These are phyloP conservation scores for Salix suchowensis DNA, from an alignment of 345 rosid species.

Conservation along the genomic window DNA sequence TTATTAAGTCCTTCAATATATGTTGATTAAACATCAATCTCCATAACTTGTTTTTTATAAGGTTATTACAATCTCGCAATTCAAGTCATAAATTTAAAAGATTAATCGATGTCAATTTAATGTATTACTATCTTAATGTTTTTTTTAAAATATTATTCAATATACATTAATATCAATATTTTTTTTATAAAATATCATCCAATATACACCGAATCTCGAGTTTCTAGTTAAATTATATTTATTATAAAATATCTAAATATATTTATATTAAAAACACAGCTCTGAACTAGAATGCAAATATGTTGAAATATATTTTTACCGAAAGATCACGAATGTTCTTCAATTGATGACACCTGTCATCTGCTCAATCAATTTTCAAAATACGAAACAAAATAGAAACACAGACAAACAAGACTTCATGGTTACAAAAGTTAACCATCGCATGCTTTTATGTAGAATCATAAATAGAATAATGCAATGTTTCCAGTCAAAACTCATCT, in stretches of 20 bases:
- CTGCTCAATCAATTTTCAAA: background rate
- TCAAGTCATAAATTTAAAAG: rapidly evolving
- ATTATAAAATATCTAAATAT: too few relatives aligned
- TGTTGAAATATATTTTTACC: background rate
- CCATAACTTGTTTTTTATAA: too few relatives aligned
- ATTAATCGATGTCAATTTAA: rapidly evolving
- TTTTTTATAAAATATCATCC: too few relatives aligned
- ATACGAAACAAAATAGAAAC: background rate
- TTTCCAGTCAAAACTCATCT: background rate
- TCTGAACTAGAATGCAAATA: too few relatives aligned
- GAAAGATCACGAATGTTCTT: background rate
- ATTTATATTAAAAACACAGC: too few relatives aligned
- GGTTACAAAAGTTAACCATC: background rate
- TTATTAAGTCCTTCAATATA: rapidly evolving
- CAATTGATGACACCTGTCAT: background rate
- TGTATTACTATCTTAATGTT: rapidly evolving
- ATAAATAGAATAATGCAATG: background rate
- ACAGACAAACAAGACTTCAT: background rate
- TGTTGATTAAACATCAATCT: too few relatives aligned
- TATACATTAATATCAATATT: too few relatives aligned
- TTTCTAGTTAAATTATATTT: too few relatives aligned
- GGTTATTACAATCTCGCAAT: rapidly evolving
- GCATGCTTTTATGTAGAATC: background rate
- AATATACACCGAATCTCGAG: too few relatives aligned
- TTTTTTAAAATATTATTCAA: too few relatives aligned